Conservation (phyloP, 192 early-diverging fungal species). For the Coemansia furcata region DNA sequence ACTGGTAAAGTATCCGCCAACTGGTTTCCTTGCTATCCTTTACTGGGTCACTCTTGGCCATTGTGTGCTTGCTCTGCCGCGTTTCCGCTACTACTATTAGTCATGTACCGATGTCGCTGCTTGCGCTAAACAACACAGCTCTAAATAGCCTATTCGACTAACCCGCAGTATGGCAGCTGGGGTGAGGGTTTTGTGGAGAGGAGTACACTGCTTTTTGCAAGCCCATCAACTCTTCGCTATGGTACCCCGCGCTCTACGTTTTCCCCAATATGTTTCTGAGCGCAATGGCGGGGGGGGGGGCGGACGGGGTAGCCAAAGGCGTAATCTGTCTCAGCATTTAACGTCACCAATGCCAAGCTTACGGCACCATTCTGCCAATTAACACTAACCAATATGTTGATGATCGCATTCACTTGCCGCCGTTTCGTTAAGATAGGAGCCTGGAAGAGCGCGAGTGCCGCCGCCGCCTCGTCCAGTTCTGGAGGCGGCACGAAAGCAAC, state of each 20-base stretch:
- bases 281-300: neutral
- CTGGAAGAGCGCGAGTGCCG: conserved; percentile 63
- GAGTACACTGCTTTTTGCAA: neutral
- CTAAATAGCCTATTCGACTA: neutral
- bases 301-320: neutral
- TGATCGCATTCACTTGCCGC: neutral
- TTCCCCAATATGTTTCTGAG: neutral
- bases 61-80: neutral
- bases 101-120: neutral
- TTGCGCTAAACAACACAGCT: neutral
- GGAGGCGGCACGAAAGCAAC: conserved; percentile 64
- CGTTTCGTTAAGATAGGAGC: conserved; percentile 37
- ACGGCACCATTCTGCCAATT: neutral
- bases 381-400: neutral
- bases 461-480: conserved; percentile 72
- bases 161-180: neutral
- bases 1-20: conserved; percentile 53
- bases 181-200: neutral
- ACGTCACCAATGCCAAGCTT: neutral
- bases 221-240: neutral
- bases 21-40: neutral
- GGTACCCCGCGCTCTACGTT: neutral
- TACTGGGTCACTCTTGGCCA: neutral
- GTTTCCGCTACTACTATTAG: neutral
- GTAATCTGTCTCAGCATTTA: neutral